Evolutionary conservation across 805 yeast species (phyloP), one percentile per base, ranked within the genome.

Genomic region (Scheffersomyces stipitis): DNA sequence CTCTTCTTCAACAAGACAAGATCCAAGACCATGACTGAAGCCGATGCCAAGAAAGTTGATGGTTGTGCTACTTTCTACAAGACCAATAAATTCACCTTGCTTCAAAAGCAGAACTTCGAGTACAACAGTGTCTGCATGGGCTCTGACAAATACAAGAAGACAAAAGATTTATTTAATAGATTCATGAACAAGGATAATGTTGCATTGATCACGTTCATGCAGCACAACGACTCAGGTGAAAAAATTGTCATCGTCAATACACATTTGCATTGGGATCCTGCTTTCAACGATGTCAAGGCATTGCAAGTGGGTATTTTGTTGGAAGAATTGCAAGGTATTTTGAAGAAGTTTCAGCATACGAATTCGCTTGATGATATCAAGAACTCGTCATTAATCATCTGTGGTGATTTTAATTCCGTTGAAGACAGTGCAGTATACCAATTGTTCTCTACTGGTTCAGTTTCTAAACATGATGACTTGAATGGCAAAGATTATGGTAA

Each of bases 261-360:
- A 0, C 99, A 93, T 72, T 77, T 93, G 60, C 97, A 91, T 61
- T 93, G 99, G 98, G 97, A 93, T 68, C 99, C 99, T 3, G 87
- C 86, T 33, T 86, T 82, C 56, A 87, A 87, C 58, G 99, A 93
- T 64, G 99, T 93, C 38, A 93, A 93, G 62, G 80, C 97, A 2
- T 83, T 93, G 66, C 99, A 93, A 69, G 93, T 86, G 38, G 97
- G 96, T 29, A 83, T 93, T 18, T 68, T 93, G 45, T 66, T 93
- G 51, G 97, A 91, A 52, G 96, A 93, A 62, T 64, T 95, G 54
- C 93, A 87, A 56, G 66, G 66, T 5, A 61, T 86, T 32, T 64
- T 81, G 29, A 79, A 78, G 53, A 75, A 70, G 54, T 72, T 67
- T 39, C 48, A 54, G 34, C 71, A 71, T 48, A 54, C 74, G 20